Evolutionary conservation across 257 asterid genomes (phyloP).

Genomic region (Capsicum pubescens): DNA sequence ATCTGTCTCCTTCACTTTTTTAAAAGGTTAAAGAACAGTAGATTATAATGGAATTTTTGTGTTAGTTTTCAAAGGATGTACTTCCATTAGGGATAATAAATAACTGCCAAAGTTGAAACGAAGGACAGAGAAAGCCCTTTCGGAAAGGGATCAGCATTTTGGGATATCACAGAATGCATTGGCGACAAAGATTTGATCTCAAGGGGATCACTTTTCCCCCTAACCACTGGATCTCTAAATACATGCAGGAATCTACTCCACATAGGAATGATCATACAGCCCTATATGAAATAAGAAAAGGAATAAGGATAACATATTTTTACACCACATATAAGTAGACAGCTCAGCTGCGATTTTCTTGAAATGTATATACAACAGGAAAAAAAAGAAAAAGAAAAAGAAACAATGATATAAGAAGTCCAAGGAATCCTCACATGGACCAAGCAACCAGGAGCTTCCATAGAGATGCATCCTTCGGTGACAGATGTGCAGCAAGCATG

Average conservation of each 20-base stretch:
- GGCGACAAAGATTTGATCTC: neutral
- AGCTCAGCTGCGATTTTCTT: neutral
- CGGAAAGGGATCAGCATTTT: neutral
- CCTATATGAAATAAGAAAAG: neutral
- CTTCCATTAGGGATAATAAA: neutral
- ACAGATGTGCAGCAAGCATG: conserved; percentile 85
- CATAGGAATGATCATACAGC: conserved; percentile 1
- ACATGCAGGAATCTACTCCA: conserved; percentile 12
- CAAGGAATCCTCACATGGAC: conserved; percentile 57
- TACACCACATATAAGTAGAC: conserved; percentile 17
- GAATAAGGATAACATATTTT: conserved; percentile 7
- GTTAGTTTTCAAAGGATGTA: neutral
- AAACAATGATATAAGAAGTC: neutral
- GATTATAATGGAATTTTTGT: neutral
- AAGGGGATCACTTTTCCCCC: neutral
- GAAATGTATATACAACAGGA: neutral
- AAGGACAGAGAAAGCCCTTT: neutral
- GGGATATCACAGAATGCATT: neutral
- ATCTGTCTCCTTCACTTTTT: conserved; percentile 20
- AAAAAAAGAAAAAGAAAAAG: neutral
- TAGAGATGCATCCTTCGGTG: conserved; percentile 75
- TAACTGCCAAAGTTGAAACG: conserved; percentile 11
- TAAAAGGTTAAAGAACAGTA: conserved; percentile 4
- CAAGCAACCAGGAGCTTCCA: conserved; percentile 77
- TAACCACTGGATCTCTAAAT: neutral